These are phyloP conservation scores for Capillidium rhysosporum DNA, from an alignment of 371 early-diverging fungal species.

Conservation along the genomic window DNA sequence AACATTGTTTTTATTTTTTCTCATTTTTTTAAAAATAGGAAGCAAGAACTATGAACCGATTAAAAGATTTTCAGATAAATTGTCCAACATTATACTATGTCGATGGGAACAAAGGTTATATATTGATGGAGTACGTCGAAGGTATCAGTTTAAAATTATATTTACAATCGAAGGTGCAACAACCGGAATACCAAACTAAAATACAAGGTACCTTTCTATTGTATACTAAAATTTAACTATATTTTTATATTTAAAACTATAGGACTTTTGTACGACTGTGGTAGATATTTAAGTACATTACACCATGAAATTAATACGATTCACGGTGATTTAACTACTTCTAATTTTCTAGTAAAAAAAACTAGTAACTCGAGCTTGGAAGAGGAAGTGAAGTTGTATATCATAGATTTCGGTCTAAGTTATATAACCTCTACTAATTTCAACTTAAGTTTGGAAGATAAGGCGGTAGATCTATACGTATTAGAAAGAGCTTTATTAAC, in stretches of 20 bases:
- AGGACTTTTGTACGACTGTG: conserved; percentile 20
- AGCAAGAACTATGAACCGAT: conserved; percentile 15
- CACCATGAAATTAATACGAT: conserved; percentile 64
- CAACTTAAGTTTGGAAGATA: conserved; percentile 53
- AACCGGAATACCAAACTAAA: neutral
- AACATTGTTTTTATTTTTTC: neutral
- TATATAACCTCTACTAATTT: conserved; percentile 45
- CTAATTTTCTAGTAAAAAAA: conserved; percentile 71
- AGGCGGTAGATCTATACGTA: conserved; percentile 98
- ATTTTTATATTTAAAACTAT: neutral
- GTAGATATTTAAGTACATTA: conserved; percentile 51
- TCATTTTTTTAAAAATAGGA: conserved; percentile 17
- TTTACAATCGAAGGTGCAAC: conserved; percentile 13
- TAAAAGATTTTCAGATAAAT: conserved; percentile 27
- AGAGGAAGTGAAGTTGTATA: conserved; percentile 6
- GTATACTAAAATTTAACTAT: neutral
- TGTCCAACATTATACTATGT: conserved; percentile 66
- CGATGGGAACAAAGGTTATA: conserved; percentile 36
- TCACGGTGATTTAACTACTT: conserved; percentile 98
- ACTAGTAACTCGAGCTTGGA: conserved; percentile 23
- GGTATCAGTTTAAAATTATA: conserved; percentile 23
- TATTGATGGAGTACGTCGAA: conserved; percentile 79
- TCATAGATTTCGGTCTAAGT: conserved; percentile 96
- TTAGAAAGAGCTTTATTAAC: conserved; percentile 87
- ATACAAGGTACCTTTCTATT: neutral